Conservation (phyloP, 257 asterid species). For the Leptodermis oblonga region DNA sequence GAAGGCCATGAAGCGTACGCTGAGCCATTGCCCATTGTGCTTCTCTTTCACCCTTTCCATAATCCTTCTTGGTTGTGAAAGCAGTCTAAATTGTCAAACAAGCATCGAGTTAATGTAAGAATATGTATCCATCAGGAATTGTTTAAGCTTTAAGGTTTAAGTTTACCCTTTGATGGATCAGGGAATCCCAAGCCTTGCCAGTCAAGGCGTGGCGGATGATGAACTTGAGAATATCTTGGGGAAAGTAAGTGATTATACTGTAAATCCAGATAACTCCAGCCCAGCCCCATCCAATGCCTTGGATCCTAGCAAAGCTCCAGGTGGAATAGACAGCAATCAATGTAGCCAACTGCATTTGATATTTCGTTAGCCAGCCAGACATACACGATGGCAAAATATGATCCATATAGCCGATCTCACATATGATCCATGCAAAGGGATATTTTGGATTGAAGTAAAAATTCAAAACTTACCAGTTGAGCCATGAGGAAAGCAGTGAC, state of each 20-base stretch:
- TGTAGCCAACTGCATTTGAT: conserved; percentile 52
- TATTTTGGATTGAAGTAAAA: not conserved
- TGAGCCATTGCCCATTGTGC: conserved; percentile 87
- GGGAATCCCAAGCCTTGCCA: conserved; percentile 74
- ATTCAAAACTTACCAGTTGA: conserved; percentile 46
- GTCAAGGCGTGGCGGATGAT: conserved; percentile 49
- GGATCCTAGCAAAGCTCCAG: conserved; percentile 72
- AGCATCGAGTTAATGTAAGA: not conserved
- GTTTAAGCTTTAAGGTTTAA: not conserved
- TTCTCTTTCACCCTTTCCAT: conserved; percentile 75
- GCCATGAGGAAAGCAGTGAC: conserved; percentile 62
- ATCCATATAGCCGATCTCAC: too few relatives aligned
- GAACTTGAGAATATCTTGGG: conserved; percentile 80
- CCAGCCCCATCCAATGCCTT: conserved; percentile 93
- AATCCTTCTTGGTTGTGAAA: conserved; percentile 81
- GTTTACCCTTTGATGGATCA: conserved; percentile 72
- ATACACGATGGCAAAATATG: not conserved
- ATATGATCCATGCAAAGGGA: not conserved
- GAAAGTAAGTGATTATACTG: conserved; percentile 66
- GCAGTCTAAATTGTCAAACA: conserved; percentile 41
- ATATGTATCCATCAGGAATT: not conserved
- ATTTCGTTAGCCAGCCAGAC: too few relatives aligned
- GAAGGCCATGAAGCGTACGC: conserved; percentile 74
- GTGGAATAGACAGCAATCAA: conserved; percentile 58
- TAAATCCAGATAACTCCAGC: conserved; percentile 74